phyloP scores from a whole-genome alignment of 1,284 basidiomycete genomes.

The Leccinum variabile region DNA sequence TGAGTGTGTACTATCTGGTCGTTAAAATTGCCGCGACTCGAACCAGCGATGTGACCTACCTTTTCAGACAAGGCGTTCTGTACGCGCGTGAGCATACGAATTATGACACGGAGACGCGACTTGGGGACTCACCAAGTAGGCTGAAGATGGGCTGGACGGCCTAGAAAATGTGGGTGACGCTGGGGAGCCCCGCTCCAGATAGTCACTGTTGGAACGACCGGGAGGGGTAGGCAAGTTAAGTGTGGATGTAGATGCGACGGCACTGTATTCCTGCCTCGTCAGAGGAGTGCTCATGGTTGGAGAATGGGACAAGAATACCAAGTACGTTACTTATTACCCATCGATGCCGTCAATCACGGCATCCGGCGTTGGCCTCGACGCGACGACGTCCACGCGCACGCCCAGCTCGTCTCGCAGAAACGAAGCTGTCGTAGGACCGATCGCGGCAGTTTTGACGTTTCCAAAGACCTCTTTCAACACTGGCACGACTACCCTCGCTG shows the following conservation, averaged over 20 bases:
- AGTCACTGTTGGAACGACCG: conserved; percentile 19
- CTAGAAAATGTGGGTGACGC: conserved; percentile 17
- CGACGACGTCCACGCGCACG: conserved; percentile 52
- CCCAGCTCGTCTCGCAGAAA: conserved; percentile 49
- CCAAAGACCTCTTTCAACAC: conserved; percentile 47
- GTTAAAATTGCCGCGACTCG: background rate
- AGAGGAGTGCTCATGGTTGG: conserved; percentile 30
- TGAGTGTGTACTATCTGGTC: conserved; percentile 29
- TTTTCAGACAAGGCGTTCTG: conserved; percentile 33
- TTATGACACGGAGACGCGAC: background rate
- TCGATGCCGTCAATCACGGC: conserved; percentile 23
- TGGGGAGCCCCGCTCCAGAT: conserved; percentile 19
- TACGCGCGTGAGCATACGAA: conserved; percentile 1
- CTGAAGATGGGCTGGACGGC: conserved; percentile 28
- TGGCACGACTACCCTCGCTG: conserved; percentile 58
- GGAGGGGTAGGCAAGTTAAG: conserved; percentile 22
- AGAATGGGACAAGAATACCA: background rate
- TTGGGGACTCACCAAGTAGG: conserved; percentile 25
- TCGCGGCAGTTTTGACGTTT: conserved; percentile 50
- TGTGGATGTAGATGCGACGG: conserved; percentile 29
- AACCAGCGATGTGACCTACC: conserved; percentile 12
- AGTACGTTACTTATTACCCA: conserved; percentile 3
- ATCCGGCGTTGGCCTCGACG: conserved; percentile 59
- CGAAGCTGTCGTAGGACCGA: conserved; percentile 64
- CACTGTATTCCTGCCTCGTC: conserved; percentile 29